A percentile compares a stretch with the other conserved stretches of the same genome.
These are phyloP conservation scores for Yarrowia sp. DNA, from an alignment of 805 yeast species.

Conservation along the genomic window DNA sequence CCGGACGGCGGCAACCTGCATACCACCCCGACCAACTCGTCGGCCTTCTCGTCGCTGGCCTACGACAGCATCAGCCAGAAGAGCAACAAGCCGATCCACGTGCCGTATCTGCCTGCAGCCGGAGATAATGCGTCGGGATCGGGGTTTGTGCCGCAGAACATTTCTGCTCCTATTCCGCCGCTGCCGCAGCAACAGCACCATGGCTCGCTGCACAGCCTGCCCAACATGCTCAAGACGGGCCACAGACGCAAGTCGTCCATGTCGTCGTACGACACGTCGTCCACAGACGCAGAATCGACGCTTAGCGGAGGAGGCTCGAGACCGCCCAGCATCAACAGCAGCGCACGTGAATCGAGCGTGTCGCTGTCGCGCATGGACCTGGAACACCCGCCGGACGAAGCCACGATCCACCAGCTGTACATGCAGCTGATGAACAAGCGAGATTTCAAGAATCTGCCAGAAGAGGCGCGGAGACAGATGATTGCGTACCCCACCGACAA, in stretches of 20 bases:
- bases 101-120: constrained; percentile 43
- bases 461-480: constrained; percentile 78
- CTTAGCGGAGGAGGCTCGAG: constrained; percentile 1
- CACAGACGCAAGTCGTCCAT: constrained; percentile 23
- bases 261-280: constrained; percentile 26
- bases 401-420: constrained; percentile 75
- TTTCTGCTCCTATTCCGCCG: constrained; percentile 46
- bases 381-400: constrained; percentile 71
- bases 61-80: constrained; percentile 44
- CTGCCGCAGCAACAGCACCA: constrained; percentile 42
- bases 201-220: constrained; percentile 30
- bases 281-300: constrained; percentile 17
- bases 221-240: constrained; percentile 30
- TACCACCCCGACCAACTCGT: constrained; percentile 30
- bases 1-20: constrained; percentile 24
- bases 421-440: constrained; percentile 75
- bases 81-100: constrained; percentile 44
- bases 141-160: constrained; percentile 43
- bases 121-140: constrained; percentile 38
- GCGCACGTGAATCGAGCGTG: constrained; percentile 1
- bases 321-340: constrained; percentile 15
- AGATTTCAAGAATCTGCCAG: constrained; percentile 74
- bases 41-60: constrained; percentile 42
- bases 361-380: constrained; percentile 46
- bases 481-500: constrained; percentile 73